These are phyloP conservation scores for Stephania yunnanensis DNA, from an alignment of 164 flowering plant species.

Conservation along the genomic window DNA sequence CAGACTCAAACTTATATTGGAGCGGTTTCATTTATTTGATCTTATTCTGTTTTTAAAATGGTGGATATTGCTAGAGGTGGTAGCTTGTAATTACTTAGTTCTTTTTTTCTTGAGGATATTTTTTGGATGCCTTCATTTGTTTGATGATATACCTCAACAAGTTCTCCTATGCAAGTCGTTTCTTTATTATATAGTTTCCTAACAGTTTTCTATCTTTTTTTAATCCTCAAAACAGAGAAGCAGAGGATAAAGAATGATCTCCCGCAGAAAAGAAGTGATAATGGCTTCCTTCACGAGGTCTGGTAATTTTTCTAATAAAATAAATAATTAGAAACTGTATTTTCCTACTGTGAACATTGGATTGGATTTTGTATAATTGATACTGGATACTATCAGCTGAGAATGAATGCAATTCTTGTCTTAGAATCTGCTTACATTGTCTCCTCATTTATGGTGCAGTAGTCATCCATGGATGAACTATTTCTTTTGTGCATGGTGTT, in stretches of 20 bases:
- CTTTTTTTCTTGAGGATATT: neutral
- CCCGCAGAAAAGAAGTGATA: constrained; percentile 32
- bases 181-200: neutral
- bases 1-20: neutral
- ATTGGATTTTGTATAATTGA: no score
- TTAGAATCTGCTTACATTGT: neutral
- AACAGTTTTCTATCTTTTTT: neutral
- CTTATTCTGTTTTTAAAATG: neutral
- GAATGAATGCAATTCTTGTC: neutral
- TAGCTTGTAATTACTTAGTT: neutral
- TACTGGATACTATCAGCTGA: neutral
- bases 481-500: neutral
- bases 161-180: neutral
- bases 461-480: neutral
- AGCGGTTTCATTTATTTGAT: neutral
- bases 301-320: neutral
- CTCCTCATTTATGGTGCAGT: neutral
- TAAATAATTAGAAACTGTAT: neutral
- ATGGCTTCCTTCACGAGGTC: constrained; percentile 69
- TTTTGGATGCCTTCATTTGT: neutral
- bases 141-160: neutral
- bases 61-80: neutral
- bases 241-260: constrained; percentile 29
- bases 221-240: constrained; percentile 44
- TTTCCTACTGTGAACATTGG: no score